Conservation (phyloP, 192 early-diverging fungal genomes). For the Lunasporangiospora selenospora region DNA sequence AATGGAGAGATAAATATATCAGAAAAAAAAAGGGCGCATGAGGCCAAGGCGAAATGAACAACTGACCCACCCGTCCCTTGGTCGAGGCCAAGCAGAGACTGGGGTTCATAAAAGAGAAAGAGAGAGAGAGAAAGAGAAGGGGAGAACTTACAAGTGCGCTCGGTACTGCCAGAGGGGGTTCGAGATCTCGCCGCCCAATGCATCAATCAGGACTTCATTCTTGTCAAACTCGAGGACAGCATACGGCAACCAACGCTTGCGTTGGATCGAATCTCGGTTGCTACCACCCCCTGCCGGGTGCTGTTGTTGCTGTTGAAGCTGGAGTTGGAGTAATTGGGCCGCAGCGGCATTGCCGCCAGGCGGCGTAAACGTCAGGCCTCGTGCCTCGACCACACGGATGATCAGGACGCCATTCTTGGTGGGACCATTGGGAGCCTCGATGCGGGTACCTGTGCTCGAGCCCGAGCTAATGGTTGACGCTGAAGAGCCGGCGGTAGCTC, state of each 20-base stretch:
- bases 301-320: constrained; percentile 57
- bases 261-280: constrained; percentile 50
- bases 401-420: constrained; percentile 73
- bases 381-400: constrained; percentile 79
- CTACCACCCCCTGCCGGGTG: no score
- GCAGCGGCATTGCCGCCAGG: constrained; percentile 61
- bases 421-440: no score
- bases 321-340: constrained; percentile 57
- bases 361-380: constrained; percentile 69
- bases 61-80: no score
- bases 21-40: no score
- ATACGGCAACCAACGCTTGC: constrained; percentile 73
- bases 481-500: constrained; percentile 56
- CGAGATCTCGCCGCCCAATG: constrained; percentile 67
- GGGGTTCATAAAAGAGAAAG: neutral
- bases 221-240: constrained; percentile 91
- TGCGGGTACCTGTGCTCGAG: no score
- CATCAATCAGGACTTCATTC: constrained; percentile 83
- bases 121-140: no score
- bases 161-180: constrained; percentile 74
- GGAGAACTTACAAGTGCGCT: constrained; percentile 73
- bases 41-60: no score
- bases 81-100: no score
- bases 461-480: constrained; percentile 16
- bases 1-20: no score